Percentiles rank a stretch among this genome's conserved stretches.
These are phyloP conservation scores for Agaricus blazei DNA, from an alignment of 768 basidiomycete species.

Conservation along the genomic window DNA sequence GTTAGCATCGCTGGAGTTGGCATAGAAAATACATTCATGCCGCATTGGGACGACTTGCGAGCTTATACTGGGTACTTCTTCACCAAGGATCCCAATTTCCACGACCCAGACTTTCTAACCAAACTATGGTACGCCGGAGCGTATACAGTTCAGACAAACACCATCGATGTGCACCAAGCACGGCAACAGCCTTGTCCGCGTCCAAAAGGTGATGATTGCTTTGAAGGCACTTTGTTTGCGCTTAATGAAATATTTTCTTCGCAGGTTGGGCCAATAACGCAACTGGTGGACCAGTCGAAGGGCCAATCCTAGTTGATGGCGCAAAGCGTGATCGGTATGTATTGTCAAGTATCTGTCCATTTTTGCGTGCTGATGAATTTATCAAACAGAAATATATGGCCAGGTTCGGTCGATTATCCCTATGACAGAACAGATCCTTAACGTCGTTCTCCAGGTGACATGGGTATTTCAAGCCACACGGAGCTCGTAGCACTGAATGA, in stretches of 20 bases:
- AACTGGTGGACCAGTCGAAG: conserved; percentile 38
- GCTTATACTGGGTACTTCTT: conserved; percentile 47
- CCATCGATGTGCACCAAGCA: conserved; percentile 31
- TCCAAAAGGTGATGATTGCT: conserved; percentile 12
- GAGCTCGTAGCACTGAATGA: conserved; percentile 30
- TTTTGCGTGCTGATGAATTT: neutral
- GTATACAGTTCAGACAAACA: conserved; percentile 50
- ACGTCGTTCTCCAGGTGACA: conserved; percentile 24
- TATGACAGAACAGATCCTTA: neutral
- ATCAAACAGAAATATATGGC: conserved; percentile 6
- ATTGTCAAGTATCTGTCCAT: neutral
- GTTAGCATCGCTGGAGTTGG: conserved; percentile 39
- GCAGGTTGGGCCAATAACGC: conserved; percentile 46
- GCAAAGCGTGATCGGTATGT: conserved; percentile 44
- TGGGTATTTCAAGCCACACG: conserved; percentile 37
- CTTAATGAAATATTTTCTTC: neutral
- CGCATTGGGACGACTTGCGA: conserved; percentile 38
- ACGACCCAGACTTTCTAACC: conserved; percentile 40
- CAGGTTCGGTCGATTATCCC: neutral
- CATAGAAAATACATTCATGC: conserved; percentile 41
- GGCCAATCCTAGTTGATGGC: conserved; percentile 50
- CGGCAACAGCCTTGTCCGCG: conserved; percentile 26
- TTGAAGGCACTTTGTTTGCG: neutral
- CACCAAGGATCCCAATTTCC: conserved; percentile 33
- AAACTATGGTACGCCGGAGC: conserved; percentile 53